Evolutionary conservation across 805 yeast genomes (phyloP).

Genomic region (Suhomyces faveliae): DNA sequence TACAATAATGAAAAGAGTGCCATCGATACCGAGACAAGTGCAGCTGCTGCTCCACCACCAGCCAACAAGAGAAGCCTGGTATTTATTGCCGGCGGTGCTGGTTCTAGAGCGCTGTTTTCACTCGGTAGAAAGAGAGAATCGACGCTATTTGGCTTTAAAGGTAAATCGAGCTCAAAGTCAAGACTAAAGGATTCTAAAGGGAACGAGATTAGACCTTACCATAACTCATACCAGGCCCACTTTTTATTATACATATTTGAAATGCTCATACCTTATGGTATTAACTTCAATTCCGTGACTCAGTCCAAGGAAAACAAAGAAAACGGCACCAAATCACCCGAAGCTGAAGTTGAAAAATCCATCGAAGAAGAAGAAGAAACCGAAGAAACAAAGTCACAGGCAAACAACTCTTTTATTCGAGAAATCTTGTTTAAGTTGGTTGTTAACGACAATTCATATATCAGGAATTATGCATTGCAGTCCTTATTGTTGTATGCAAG

Average conservation of each 20-base stretch:
- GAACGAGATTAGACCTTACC: conserved; percentile 26
- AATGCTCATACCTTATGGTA: conserved; percentile 34
- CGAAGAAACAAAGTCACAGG: conserved; percentile 14
- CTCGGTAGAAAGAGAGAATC: conserved; percentile 22
- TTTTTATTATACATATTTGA: conserved; percentile 31
- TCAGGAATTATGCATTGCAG: conserved; percentile 34
- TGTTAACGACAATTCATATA: conserved; percentile 32
- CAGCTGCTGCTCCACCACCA: background rate
- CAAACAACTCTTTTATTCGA: conserved; percentile 23
- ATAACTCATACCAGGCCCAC: conserved; percentile 35
- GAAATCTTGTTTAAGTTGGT: conserved; percentile 31
- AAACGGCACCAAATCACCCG: conserved; percentile 8
- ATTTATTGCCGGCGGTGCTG: background rate
- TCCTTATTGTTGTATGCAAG: conserved; percentile 31
- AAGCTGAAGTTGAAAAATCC: conserved; percentile 14
- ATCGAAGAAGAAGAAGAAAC: conserved; percentile 20
- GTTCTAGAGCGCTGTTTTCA: conserved; percentile 1
- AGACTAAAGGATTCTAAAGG: conserved; percentile 16
- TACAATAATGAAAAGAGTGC: conserved; percentile 6
- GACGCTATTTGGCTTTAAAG: conserved; percentile 26
- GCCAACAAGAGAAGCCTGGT: background rate
- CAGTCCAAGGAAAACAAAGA: conserved; percentile 8
- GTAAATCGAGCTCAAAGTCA: conserved; percentile 16
- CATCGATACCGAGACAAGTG: background rate
- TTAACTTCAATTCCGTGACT: conserved; percentile 27